A percentile compares a stretch with the other conserved stretches of the same genome.
These are phyloP conservation scores for Thielaviopsis ethacetica DNA, from an alignment of 2,329 filamentous ascomycete species.

Conservation along the genomic window DNA sequence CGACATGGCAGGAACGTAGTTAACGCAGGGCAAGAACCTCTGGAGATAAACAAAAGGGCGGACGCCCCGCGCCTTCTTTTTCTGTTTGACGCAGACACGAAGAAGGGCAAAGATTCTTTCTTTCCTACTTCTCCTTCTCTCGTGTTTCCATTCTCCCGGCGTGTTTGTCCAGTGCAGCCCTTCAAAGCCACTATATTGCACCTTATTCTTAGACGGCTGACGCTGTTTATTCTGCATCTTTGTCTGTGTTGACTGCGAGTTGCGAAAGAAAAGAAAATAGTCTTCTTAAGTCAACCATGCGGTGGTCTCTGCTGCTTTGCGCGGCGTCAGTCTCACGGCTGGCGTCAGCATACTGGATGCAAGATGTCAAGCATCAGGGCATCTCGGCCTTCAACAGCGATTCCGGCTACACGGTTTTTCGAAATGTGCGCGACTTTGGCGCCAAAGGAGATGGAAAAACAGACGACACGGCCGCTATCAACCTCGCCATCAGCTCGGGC, in stretches of 20 bases:
- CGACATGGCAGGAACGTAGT: neutral
- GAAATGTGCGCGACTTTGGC: constrained; percentile 31
- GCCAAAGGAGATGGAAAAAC: constrained; percentile 22
- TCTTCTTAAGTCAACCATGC: neutral
- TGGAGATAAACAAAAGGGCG: neutral
- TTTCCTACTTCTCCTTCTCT: no score
- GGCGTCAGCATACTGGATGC: constrained; percentile 24
- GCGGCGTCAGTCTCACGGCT: neutral
- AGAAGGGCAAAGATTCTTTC: neutral
- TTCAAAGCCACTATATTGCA: no score
- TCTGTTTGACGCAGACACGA: neutral
- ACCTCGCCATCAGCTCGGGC: constrained; percentile 22
- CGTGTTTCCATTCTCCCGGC: no score
- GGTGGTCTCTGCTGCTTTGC: neutral
- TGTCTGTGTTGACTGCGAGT: neutral
- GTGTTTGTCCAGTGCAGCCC: no score
- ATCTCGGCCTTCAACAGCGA: constrained; percentile 29
- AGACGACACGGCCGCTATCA: constrained; percentile 23
- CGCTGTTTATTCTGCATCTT: neutral
- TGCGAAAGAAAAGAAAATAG: neutral
- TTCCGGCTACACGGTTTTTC: constrained; percentile 26
- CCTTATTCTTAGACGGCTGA: no score
- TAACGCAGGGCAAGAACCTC: neutral
- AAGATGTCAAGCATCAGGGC: constrained; percentile 29
- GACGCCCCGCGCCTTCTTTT: neutral